Evolutionary conservation across 306 rosid genomes (phyloP).

Genomic region (Dalbergia cochinchinensis): DNA sequence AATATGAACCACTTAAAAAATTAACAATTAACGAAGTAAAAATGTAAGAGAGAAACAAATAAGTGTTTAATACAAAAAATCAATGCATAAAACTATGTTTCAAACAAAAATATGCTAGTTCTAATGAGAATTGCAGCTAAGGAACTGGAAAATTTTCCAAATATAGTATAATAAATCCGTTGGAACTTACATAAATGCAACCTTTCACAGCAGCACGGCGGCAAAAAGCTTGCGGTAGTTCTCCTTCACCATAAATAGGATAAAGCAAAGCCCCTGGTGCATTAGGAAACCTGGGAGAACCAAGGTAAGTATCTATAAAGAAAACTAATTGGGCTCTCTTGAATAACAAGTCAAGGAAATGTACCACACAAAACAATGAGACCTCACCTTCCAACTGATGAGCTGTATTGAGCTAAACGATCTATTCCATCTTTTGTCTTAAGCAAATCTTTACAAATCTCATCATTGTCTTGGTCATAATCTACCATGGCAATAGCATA

Average conservation of each 20-base stretch:
- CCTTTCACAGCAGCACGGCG: slow-evolving; percentile 98
- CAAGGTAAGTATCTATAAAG: slow-evolving; percentile 15
- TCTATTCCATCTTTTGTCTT: slow-evolving; percentile 81
- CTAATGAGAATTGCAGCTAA: neutral
- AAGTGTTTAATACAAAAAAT: slow-evolving; percentile 20
- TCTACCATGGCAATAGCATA: slow-evolving; percentile 90
- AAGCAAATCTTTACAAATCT: slow-evolving; percentile 60
- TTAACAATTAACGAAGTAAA: neutral
- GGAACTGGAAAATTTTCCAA: slow-evolving; percentile 2
- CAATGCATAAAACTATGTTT: slow-evolving; percentile 14
- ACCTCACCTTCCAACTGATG: slow-evolving; percentile 86
- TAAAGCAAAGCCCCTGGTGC: slow-evolving; percentile 84
- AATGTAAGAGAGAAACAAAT: slow-evolving; percentile 21
- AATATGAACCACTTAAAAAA: neutral
- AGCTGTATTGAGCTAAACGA: slow-evolving; percentile 76
- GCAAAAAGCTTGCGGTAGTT: slow-evolving; percentile 87
- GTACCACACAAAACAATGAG: slow-evolving; percentile 13
- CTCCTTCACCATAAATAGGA: slow-evolving; percentile 92
- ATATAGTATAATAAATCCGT: slow-evolving; percentile 7
- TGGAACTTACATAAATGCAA: slow-evolving; percentile 85
- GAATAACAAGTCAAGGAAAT: slow-evolving; percentile 37
- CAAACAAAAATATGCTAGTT: slow-evolving; percentile 12
- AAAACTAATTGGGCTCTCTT: slow-evolving; percentile 17
- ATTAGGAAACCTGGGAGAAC: slow-evolving; percentile 70
- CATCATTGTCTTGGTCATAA: slow-evolving; percentile 70